phyloP scores from a whole-genome alignment of 2,329 filamentous ascomycete species.

The Penicillium sp. region DNA sequence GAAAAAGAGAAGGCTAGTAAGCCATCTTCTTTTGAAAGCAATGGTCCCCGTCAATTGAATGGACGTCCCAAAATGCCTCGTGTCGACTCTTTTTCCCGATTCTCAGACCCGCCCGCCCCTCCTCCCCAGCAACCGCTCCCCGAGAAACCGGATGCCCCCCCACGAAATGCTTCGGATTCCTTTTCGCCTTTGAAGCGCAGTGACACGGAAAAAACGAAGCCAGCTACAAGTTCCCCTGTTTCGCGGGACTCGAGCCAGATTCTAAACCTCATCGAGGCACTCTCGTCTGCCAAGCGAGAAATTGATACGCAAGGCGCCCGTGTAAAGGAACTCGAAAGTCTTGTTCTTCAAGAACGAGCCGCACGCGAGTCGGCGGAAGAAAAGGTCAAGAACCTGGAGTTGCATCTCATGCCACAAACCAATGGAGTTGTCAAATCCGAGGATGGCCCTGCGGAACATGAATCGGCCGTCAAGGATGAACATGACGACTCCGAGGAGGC shows the following conservation, averaged over 20 bases:
- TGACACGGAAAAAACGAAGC: constrained; percentile 72
- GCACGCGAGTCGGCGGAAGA: constrained; percentile 85
- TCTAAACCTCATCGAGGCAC: constrained; percentile 76
- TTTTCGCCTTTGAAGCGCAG: constrained; percentile 66
- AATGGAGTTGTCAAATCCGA: constrained; percentile 44
- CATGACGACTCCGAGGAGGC: not conserved
- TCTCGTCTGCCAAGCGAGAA: constrained; percentile 81
- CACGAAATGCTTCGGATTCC: constrained; percentile 47
- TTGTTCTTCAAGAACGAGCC: constrained; percentile 74
- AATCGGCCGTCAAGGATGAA: constrained; percentile 10
- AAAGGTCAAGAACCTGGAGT: constrained; percentile 68
- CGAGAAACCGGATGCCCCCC: constrained; percentile 76
- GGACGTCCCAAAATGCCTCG: constrained; percentile 54
- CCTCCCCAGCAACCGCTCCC: constrained; percentile 91
- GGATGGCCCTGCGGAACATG: constrained; percentile 49
- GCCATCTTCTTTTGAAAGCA: constrained; percentile 45
- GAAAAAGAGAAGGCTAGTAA: constrained; percentile 51
- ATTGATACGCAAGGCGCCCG: constrained; percentile 78
- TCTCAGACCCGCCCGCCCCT: constrained; percentile 89
- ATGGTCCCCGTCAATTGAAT: constrained; percentile 47
- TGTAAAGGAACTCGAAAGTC: constrained; percentile 76
- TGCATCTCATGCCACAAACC: constrained; percentile 52
- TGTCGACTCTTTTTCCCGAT: constrained; percentile 75
- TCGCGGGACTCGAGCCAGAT: constrained; percentile 70
- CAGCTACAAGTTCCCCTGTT: constrained; percentile 46